A percentile compares a stretch with the other conserved stretches of the same genome.
These are phyloP conservation scores for Cladorrhinum samala DNA, from an alignment of 495 filamentous ascomycete species.

Conservation along the genomic window DNA sequence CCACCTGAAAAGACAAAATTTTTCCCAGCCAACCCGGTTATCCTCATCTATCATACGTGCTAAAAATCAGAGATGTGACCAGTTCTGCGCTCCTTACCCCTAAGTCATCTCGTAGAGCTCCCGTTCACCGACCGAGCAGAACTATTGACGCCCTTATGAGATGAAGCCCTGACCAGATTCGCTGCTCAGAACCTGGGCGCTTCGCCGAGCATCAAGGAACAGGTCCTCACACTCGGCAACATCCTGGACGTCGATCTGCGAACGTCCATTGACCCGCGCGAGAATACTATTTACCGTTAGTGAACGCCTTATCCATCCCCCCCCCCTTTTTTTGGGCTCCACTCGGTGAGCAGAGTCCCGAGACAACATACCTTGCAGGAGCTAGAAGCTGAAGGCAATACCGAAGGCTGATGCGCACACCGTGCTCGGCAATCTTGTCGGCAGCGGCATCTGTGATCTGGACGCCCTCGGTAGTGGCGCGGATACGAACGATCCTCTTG, in stretches of 20 bases:
- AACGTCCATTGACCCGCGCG: slow-evolving; percentile 57
- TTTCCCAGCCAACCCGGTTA: slow-evolving; percentile 24
- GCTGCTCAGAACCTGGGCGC: slow-evolving; percentile 62
- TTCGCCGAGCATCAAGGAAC: slow-evolving; percentile 84
- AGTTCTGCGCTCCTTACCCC: slow-evolving; percentile 15
- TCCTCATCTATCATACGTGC: slow-evolving; percentile 28
- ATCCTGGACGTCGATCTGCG: slow-evolving; percentile 72
- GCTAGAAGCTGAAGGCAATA: slow-evolving; percentile 90
- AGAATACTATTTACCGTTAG: slow-evolving; percentile 42
- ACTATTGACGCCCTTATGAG: slow-evolving; percentile 37
- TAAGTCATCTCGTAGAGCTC: too few relatives aligned
- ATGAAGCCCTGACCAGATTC: slow-evolving; percentile 59
- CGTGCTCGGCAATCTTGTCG: slow-evolving; percentile 77
- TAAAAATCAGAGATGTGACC: slow-evolving; percentile 34
- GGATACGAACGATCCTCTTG: slow-evolving; percentile 76
- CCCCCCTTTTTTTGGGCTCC: too few relatives aligned
- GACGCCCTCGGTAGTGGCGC: slow-evolving; percentile 73
- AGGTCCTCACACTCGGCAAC: slow-evolving; percentile 84
- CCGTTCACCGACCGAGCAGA: too few relatives aligned
- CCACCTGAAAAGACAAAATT: slow-evolving; percentile 16
- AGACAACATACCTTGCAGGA: slow-evolving; percentile 56
- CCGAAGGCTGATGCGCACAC: slow-evolving; percentile 77
- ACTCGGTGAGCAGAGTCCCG: background rate
- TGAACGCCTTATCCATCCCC: background rate
- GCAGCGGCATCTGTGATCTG: slow-evolving; percentile 75